These are phyloP conservation scores for Lactifluus rugatus DNA, from an alignment of 768 basidiomycete species.

Conservation along the genomic window DNA sequence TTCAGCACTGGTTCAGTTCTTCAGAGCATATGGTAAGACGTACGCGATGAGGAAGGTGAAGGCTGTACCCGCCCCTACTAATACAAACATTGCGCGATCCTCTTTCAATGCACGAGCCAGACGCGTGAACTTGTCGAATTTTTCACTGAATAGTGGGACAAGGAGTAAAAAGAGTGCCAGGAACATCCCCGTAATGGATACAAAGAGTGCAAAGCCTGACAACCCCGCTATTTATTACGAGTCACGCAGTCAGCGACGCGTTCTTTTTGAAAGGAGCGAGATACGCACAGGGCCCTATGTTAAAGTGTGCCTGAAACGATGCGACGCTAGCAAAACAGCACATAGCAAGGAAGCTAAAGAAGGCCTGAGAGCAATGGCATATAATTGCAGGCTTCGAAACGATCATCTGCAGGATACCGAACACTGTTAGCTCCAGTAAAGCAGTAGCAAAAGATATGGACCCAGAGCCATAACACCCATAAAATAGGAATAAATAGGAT, in stretches of 20 bases:
- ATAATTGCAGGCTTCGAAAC: conserved; percentile 76
- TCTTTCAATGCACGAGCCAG: conserved; percentile 77
- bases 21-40: conserved; percentile 26
- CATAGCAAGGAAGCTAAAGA: conserved; percentile 91
- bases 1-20: conserved; percentile 16
- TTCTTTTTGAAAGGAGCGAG: neutral
- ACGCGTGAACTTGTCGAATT: conserved; percentile 70
- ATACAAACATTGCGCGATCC: conserved; percentile 74
- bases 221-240: conserved; percentile 58
- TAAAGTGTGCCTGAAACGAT: conserved; percentile 76
- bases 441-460: conserved; percentile 25
- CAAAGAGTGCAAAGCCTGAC: conserved; percentile 76
- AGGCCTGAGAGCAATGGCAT: conserved; percentile 66
- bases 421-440: conserved; percentile 20
- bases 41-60: conserved; percentile 70
- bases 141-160: conserved; percentile 74
- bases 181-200: conserved; percentile 61
- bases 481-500: conserved; percentile 57
- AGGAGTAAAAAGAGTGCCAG: conserved; percentile 64
- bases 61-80: conserved; percentile 58
- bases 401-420: conserved; percentile 54
- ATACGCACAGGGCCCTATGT: conserved; percentile 75
- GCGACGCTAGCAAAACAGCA: conserved; percentile 88
- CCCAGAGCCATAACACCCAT: conserved; percentile 65
- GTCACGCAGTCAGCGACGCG: neutral